Evolutionary conservation across 2,329 filamentous ascomycete genomes (phyloP).

Genomic region (Phoma herbarum): DNA sequence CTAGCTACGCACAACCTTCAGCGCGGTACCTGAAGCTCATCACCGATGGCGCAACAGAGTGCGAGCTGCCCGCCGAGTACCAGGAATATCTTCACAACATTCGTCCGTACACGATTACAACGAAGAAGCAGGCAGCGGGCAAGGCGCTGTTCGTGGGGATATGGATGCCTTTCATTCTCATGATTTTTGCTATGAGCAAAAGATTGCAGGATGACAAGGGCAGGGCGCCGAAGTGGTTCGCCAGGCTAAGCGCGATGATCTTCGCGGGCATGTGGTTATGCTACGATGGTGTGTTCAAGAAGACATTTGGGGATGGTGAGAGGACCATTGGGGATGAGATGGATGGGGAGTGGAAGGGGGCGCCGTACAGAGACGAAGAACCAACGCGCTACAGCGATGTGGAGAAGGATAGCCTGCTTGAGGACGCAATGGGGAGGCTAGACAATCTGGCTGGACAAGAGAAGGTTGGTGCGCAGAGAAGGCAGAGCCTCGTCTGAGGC

Average conservation of each 20-base stretch:
- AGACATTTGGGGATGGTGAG: constrained; percentile 87
- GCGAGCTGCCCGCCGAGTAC: constrained; percentile 81
- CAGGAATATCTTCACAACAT: constrained; percentile 75
- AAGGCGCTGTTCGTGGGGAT: constrained; percentile 66
- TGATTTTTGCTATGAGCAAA: constrained; percentile 60
- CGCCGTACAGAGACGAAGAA: constrained; percentile 7
- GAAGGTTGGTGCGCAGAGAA: not conserved
- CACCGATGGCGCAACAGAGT: constrained; percentile 78
- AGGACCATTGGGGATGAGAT: constrained; percentile 56
- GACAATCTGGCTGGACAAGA: constrained; percentile 13
- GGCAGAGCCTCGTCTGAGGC: constrained; percentile 9
- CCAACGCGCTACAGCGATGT: constrained; percentile 10
- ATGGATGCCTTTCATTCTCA: constrained; percentile 66
- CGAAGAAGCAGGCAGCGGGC: constrained; percentile 71
- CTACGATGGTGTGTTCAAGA: constrained; percentile 72
- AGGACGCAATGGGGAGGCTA: constrained; percentile 20
- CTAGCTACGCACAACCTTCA: constrained; percentile 82
- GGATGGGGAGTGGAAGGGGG: not conserved
- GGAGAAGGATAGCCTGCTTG: constrained; percentile 24
- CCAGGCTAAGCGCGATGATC: constrained; percentile 59
- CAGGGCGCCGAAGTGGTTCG: constrained; percentile 73
- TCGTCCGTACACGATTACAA: constrained; percentile 75
- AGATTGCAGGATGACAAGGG: constrained; percentile 72
- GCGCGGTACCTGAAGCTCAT: constrained; percentile 84
- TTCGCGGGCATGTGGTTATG: constrained; percentile 68